Base-by-base conservation (phyloP, 1,284 basidiomycete species). In the Violaceomyces palustris region DNA sequence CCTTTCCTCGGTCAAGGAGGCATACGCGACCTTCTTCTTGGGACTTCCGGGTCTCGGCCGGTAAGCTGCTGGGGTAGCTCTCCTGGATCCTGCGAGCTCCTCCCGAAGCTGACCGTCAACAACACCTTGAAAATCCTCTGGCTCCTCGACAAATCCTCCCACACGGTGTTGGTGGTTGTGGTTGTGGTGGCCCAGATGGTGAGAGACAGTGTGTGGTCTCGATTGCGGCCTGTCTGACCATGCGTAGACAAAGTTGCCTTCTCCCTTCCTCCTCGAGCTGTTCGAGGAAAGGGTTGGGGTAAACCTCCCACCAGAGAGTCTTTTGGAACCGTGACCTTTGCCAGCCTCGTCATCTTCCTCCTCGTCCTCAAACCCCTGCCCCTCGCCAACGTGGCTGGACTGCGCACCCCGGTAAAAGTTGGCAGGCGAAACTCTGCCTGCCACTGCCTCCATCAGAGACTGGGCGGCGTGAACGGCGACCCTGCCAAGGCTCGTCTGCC, bases 401-500 rank as follows among this genome's bases (percentile, higher is more conserved):
- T 6, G 7, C 22, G 21, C 35, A n/a, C 19, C 7, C 7, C 19
- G 37, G 3, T 55, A 40, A 8, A 42, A 31, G 2, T 30, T 30
- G 10, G 29, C 42, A 6, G 63, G 66, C 5, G 64, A 64, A 8
- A 56, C 34, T 4, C 61, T 53, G 15, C 63, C 63, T 0, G 64
- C 44, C 36, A 67, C 34, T 8, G 56, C 64, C 22, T 59, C 61
- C 45, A 64, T 63, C 30, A 64, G 39, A 26, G 61, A 64, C 37
- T 67, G 64, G 2, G 64, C 64, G 2, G 64, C 59, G 18, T 52
- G 51, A 22, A 57, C 58, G 29, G 61, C 64, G 12, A 40, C 52
- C 15, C 61, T 43, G 14, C 63, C 51, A 23, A 66, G 35, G 48
- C 42, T 54, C 22, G 49, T 54, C 28, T 40, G 62, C 50, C 48